Evolutionary conservation across 2,329 filamentous ascomycete genomes (phyloP), one percentile per base, ranked within the genome.

Genomic region (Pseudovirgaria hyperparasitica): DNA sequence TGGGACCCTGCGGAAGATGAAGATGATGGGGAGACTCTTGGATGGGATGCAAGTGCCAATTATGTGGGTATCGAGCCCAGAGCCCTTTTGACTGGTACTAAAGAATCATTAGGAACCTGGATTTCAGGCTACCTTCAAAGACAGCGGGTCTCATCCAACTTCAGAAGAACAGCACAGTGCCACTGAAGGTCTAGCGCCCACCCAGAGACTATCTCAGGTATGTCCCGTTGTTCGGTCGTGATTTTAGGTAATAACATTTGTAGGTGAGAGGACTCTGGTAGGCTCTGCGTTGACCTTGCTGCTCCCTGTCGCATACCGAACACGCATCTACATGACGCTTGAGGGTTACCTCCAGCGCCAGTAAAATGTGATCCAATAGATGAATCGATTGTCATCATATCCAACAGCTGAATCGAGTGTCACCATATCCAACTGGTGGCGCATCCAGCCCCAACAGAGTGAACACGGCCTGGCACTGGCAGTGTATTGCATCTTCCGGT

Each of bases 341-440:
- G n/a, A n/a, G n/a, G n/a, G n/a, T n/a, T n/a, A n/a, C n/a, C n/a
- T n/a, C n/a, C n/a, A n/a, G n/a, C n/a, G n/a, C n/a, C n/a, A n/a
- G n/a, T n/a, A n/a, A n/a, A n/a, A n/a, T n/a, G n/a, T n/a, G n/a
- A n/a, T n/a, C n/a, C n/a, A n/a, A n/a, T n/a, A n/a, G n/a, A n/a
- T n/a, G n/a, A n/a, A n/a, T n/a, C n/a, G n/a, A n/a, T n/a, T n/a
- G n/a, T n/a, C n/a, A n/a, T n/a, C n/a, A n/a, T n/a, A n/a, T n/a
- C n/a, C n/a, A n/a, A n/a, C n/a, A n/a, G n/a, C n/a, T n/a, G n/a
- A n/a, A n/a, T n/a, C n/a, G n/a, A n/a, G n/a, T n/a, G n/a, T n/a
- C n/a, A n/a, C n/a, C n/a, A n/a, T n/a, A n/a, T n/a, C 19, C 9
- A 93, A 48, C 76, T 92, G 11, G 86, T 93, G 23, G 86, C 86